Percentiles rank a stretch among this genome's conserved stretches.
Evolutionary conservation across 2,329 filamentous ascomycete species (phyloP).

Genomic region (Camptophora hylomeconis): DNA sequence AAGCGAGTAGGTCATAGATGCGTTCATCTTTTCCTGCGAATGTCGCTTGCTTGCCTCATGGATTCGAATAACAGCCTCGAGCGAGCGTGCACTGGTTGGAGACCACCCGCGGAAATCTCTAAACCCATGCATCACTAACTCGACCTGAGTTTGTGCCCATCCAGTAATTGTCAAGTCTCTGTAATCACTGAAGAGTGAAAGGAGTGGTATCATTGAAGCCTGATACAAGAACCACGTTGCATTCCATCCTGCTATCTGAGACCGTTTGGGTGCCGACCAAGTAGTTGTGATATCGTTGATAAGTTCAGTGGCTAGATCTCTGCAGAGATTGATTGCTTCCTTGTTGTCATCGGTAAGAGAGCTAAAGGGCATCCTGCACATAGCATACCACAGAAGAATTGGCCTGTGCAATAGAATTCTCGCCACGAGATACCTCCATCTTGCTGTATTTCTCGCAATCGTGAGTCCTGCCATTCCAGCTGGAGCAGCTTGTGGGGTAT

Average conservation of each 20-base stretch:
- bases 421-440: conserved; percentile 69
- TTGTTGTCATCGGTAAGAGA: conserved; percentile 48
- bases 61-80: conserved; percentile 51
- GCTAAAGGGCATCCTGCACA: conserved; percentile 37
- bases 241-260: conserved; percentile 63
- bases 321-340: conserved; percentile 54
- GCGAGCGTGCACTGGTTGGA: conserved; percentile 46
- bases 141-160: conserved; percentile 46
- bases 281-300: conserved; percentile 61
- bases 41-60: conserved; percentile 41
- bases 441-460: conserved; percentile 44
- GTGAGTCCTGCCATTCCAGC: conserved; percentile 9
- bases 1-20: too few species aligned
- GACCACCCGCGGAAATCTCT: conserved; percentile 51
- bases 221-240: conserved; percentile 74
- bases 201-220: conserved; percentile 63
- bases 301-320: conserved; percentile 54
- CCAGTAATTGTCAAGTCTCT: conserved; percentile 32
- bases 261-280: conserved; percentile 34
- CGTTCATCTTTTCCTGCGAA: too few species aligned
- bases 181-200: conserved; percentile 59
- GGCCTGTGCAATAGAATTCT: conserved; percentile 65
- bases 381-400: conserved; percentile 53
- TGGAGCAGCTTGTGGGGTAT: conserved; percentile 49
- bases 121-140: conserved; percentile 27